These are phyloP conservation scores for Sporothrix globosa DNA, from an alignment of 2,329 filamentous ascomycete genomes.

Conservation along the genomic window DNA sequence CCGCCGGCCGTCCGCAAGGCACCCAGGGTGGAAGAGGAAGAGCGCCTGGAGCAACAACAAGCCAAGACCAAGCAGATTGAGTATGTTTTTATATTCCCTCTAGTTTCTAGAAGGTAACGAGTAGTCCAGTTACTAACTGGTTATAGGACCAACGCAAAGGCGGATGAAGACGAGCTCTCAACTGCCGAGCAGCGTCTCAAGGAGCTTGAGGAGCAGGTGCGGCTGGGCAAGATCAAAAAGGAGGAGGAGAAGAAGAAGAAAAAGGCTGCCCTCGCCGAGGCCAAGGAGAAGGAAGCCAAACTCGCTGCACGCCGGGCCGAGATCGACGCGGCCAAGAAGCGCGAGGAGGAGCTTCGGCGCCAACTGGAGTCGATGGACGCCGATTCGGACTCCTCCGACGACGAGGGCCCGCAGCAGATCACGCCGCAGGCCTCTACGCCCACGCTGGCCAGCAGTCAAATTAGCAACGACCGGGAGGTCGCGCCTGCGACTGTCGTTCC, in stretches of 20 bases:
- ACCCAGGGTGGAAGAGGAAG: conserved; percentile 65
- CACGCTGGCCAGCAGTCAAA: conserved; percentile 56
- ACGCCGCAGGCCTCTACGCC: conserved; percentile 64
- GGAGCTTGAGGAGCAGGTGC: conserved; percentile 91
- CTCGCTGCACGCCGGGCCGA: conserved; percentile 85
- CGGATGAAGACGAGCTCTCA: conserved; percentile 78
- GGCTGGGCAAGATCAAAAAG: conserved; percentile 91
- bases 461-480: conserved; percentile 59
- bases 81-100: conserved; percentile 60
- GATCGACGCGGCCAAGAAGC: conserved; percentile 86
- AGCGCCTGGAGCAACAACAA: conserved; percentile 71
- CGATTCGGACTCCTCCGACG: conserved; percentile 66
- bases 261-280: conserved; percentile 82
- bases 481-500: conserved; percentile 47
- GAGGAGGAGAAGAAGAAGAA: conserved; percentile 93
- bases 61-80: conserved; percentile 75
- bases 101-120: conserved; percentile 33
- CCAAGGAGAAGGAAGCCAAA: conserved; percentile 84
- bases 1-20: conserved; percentile 47
- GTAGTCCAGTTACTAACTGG: neutral
- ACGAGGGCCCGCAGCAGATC: conserved; percentile 72
- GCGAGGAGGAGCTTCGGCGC: conserved; percentile 84
- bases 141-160: conserved; percentile 69
- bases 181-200: conserved; percentile 81
- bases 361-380: conserved; percentile 78